Conservation (phyloP, 352 stramenopile genomes). For the Globisporangium mamillatum region DNA sequence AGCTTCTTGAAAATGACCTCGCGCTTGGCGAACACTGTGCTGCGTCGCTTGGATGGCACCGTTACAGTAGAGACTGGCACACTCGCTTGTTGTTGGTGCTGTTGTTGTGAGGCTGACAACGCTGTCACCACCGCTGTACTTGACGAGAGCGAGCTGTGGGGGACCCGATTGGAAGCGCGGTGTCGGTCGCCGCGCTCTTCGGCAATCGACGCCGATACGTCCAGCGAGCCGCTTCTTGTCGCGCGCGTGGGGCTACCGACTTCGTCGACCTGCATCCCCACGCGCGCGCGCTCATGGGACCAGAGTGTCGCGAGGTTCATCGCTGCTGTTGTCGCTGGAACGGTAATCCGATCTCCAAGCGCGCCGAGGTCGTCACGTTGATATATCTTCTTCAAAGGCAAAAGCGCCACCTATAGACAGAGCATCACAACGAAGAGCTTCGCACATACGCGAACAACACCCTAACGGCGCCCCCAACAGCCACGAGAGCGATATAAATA, state of each 20-base stretch:
- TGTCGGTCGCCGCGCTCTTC: neutral
- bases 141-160: neutral
- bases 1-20: constrained; percentile 33
- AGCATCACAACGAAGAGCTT: neutral
- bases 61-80: neutral
- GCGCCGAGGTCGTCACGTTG: neutral
- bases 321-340: neutral
- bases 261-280: constrained; percentile 20
- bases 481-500: neutral
- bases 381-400: neutral
- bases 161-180: neutral
- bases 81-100: constrained; percentile 9
- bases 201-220: constrained; percentile 8
- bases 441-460: neutral
- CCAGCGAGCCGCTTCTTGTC: neutral
- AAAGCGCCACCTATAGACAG: neutral
- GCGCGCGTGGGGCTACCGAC: neutral
- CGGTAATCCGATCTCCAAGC: neutral
- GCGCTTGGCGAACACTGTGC: constrained; percentile 19
- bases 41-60: constrained; percentile 2
- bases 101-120: constrained; percentile 5
- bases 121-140: neutral
- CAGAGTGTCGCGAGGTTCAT: constrained; percentile 63
- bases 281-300: constrained; percentile 44
- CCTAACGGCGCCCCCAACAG: neutral